Base-by-base conservation (phyloP, 2,329 filamentous ascomycete species). In the Pezizomycotina sp. region DNA sequence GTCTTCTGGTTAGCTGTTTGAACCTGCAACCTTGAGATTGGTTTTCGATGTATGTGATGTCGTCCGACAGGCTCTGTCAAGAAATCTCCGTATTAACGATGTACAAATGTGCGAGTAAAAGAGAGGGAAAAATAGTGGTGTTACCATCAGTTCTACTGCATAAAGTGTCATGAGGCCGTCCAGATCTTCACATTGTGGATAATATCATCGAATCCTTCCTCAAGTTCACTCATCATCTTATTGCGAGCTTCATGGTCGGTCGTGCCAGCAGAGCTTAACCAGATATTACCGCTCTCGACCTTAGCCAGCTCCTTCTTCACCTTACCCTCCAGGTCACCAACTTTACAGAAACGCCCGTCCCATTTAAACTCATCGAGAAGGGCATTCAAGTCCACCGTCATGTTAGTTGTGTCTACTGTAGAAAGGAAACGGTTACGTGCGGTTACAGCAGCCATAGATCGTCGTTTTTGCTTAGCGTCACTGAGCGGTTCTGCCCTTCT, bases 1-100 rank as follows among this genome's bases (percentile, higher is more conserved):
- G 92, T 68, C 56, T 92, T 92, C 56, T 98, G 89, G 51, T 98
- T 98, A 25, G 89, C 82, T 13, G 86, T 86, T 58, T 95, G 89
- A 5, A 98, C 86, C 53, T 98, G 89, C 29, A 98, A 62, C 89
- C 89, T 59, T 98, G 86, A 5, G 82, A 84, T 58, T 98, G 89
- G 2, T 89, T 83, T 60, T 98, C 89, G 47, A 98, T 95, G 55
- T 91, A 95, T 3, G 83, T 76, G 50, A 98, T 91, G 51, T 98
- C 89, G 31, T 95, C 86, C 38, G 84, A 83, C 19, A 98, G 66
- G 31, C 84, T 95, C 77, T 91, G 52, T n/a, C n/a, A n/a, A n/a
- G n/a, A n/a, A n/a, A n/a, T n/a, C n/a, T n/a, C n/a, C n/a, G 4
- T n/a, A 6, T 40, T 58, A 42, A 58, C 54, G 27, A 31, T 14